Conservation (phyloP, 805 yeast genomes). For the Candida berthetii region DNA sequence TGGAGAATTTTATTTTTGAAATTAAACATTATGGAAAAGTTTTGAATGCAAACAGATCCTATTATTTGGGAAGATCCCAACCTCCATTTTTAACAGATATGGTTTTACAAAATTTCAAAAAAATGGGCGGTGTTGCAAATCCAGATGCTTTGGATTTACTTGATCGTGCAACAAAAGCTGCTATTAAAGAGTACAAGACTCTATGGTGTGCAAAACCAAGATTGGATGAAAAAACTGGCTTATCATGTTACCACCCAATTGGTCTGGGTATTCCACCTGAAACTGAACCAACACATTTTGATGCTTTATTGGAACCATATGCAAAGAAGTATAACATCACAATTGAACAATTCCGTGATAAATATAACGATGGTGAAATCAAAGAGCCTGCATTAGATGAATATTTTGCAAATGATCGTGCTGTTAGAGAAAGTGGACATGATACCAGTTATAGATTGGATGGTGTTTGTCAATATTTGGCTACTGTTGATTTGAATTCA, state of each 20-base stretch:
- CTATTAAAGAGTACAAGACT: conserved; percentile 76
- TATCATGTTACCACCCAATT: conserved; percentile 85
- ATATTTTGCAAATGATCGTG: conserved; percentile 87
- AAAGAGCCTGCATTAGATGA: conserved; percentile 80
- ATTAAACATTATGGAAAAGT: conserved; percentile 88
- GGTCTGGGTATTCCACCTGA: conserved; percentile 97
- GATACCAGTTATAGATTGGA: conserved; percentile 90
- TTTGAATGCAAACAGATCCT: conserved; percentile 88
- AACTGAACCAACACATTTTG: conserved; percentile 87
- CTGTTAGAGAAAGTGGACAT: conserved; percentile 94
- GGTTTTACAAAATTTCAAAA: conserved; percentile 64
- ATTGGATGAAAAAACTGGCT: conserved; percentile 62
- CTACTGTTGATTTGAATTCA: conserved; percentile 85
- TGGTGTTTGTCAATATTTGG: conserved; percentile 82
- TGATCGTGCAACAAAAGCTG: conserved; percentile 60
- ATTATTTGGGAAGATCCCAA: conserved; percentile 87
- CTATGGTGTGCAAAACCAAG: conserved; percentile 82
- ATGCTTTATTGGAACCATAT: conserved; percentile 61
- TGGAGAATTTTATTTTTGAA: conserved; percentile 86
- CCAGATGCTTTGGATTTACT: conserved; percentile 56
- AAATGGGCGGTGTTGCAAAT: conserved; percentile 41
- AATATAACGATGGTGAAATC: conserved; percentile 63
- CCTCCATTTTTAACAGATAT: conserved; percentile 96
- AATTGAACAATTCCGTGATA: conserved; percentile 56
- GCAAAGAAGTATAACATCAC: conserved; percentile 53